These are phyloP conservation scores for Metschnikowia colocasiae DNA, from an alignment of 805 yeast species.

Conservation along the genomic window DNA sequence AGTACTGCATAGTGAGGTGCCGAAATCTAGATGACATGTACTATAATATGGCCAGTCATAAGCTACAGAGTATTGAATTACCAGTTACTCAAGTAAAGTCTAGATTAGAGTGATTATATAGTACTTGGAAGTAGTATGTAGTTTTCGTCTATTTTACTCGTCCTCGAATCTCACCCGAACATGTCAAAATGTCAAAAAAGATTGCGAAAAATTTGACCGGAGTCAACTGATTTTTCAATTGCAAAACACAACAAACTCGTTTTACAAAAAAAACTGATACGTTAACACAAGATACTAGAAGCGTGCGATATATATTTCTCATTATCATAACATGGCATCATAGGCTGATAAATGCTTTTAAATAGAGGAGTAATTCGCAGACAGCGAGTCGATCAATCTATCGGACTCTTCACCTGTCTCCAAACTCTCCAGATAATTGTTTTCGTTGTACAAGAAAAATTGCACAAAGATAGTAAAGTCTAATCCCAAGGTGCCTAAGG, in stretches of 20 bases:
- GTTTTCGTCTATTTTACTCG: background rate
- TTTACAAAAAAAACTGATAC: background rate
- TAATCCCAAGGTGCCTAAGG: constrained; percentile 78
- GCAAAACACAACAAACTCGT: too few species aligned
- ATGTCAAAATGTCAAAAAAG: background rate
- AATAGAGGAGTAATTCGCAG: constrained; percentile 12
- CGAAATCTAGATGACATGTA: background rate
- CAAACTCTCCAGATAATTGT: constrained; percentile 12
- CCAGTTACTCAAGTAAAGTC: too few species aligned
- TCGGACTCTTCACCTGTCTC: constrained; percentile 8
- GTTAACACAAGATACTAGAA: background rate
- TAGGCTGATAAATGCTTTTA: background rate
- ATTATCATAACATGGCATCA: background rate
- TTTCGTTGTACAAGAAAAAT: constrained; percentile 69
- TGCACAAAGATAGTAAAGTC: constrained; percentile 84
- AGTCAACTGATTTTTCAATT: too few species aligned
- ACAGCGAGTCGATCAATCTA: constrained; percentile 10
- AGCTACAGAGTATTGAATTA: too few species aligned
- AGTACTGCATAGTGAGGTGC: background rate
- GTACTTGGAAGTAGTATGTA: too few species aligned
- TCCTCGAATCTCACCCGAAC: background rate
- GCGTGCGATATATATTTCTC: background rate
- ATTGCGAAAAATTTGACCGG: background rate
- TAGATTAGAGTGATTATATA: too few species aligned
- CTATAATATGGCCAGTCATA: too few species aligned